Evolutionary conservation across 2,329 filamentous ascomycete genomes (phyloP).

Genomic region (Neurospora sp.): DNA sequence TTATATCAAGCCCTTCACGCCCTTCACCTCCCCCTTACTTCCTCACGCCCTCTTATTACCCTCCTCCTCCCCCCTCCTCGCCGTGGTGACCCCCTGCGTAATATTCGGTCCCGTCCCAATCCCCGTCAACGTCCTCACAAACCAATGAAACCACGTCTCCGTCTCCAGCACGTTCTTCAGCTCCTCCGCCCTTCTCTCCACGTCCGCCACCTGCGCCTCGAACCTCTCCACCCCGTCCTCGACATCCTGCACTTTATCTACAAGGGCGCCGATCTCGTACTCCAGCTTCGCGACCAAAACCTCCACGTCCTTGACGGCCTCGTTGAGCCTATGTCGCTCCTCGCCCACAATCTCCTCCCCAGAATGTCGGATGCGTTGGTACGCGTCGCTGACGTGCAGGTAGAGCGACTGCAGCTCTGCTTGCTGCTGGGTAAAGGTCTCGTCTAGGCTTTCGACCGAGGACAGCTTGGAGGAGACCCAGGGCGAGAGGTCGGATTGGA

Average conservation of each 20-base stretch:
- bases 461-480: slow-evolving; percentile 53
- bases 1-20: not conserved
- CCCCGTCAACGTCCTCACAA: slow-evolving; percentile 50
- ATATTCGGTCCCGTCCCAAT: slow-evolving; percentile 52
- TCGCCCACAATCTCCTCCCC: slow-evolving; percentile 60
- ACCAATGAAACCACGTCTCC: slow-evolving; percentile 56
- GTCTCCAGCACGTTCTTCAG: slow-evolving; percentile 53
- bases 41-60: not conserved
- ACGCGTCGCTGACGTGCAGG: slow-evolving; percentile 58
- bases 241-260: slow-evolving; percentile 73
- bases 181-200: slow-evolving; percentile 54
- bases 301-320: slow-evolving; percentile 70
- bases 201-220: slow-evolving; percentile 63
- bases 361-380: slow-evolving; percentile 55
- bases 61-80: slow-evolving; percentile 5
- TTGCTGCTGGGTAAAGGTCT: slow-evolving; percentile 53
- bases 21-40: not conserved
- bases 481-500: slow-evolving; percentile 43
- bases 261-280: slow-evolving; percentile 78
- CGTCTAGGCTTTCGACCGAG: slow-evolving; percentile 49
- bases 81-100: slow-evolving; percentile 20
- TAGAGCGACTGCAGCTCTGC: slow-evolving; percentile 59
- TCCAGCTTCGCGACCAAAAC: slow-evolving; percentile 75
- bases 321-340: slow-evolving; percentile 58
- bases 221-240: slow-evolving; percentile 75